Conservation (phyloP, 2,329 filamentous ascomycete genomes). For the Beauveria rudraprayagi region DNA sequence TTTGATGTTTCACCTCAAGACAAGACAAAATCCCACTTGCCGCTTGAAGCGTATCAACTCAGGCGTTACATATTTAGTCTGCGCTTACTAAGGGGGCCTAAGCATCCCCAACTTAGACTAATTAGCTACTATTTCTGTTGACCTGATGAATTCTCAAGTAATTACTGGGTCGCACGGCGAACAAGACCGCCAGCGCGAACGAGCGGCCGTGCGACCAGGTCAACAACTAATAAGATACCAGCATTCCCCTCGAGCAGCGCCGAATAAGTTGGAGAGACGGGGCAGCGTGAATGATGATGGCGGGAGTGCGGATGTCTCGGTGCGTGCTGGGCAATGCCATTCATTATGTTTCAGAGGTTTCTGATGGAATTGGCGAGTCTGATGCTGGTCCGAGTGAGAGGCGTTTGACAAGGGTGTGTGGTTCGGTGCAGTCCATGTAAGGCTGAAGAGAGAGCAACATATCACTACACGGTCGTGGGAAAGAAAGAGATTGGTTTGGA, state of each 20-base stretch:
- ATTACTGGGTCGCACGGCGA: no score
- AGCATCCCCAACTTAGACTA: no score
- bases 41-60: no score
- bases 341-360: constrained; percentile 69
- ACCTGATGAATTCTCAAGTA: no score
- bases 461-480: no score
- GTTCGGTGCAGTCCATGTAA: constrained; percentile 53
- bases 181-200: no score
- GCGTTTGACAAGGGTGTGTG: constrained; percentile 72
- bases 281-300: constrained; percentile 17
- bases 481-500: no score
- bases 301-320: constrained; percentile 44
- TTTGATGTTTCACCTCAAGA: not conserved
- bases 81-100: no score
- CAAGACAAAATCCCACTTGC: not conserved
- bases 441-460: not conserved
- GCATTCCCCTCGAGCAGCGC: constrained; percentile 58
- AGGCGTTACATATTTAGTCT: no score
- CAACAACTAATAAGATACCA: constrained; percentile 24
- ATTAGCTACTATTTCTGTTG: no score
- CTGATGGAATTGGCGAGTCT: constrained; percentile 68
- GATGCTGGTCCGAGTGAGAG: constrained; percentile 62
- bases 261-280: constrained; percentile 18
- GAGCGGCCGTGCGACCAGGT: constrained; percentile 50
- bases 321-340: constrained; percentile 71